Conservation (phyloP, 352 stramenopile genomes). For the Globisporangium cederbergense region DNA sequence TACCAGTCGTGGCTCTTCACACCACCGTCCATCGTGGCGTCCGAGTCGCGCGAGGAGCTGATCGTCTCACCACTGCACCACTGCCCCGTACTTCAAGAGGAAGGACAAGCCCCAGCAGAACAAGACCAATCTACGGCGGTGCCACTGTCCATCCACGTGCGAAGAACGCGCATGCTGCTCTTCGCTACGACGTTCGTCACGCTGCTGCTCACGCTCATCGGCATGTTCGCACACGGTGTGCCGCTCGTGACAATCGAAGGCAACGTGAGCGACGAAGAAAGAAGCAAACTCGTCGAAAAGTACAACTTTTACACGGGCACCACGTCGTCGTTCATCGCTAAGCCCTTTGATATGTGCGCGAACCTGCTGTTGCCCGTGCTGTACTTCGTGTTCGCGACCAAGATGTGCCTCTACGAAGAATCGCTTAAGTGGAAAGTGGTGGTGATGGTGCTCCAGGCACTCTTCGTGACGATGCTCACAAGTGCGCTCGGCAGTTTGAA, state of each 20-base stretch:
- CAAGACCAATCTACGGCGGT: slow-evolving; percentile 13
- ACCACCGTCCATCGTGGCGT: slow-evolving; percentile 2
- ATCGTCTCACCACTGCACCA: slow-evolving; percentile 26
- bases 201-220: slow-evolving; percentile 24
- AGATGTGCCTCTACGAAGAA: slow-evolving; percentile 39
- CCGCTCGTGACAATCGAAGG: slow-evolving; percentile 22
- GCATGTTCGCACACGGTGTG: slow-evolving; percentile 26
- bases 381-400: slow-evolving; percentile 33
- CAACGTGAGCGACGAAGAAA: slow-evolving; percentile 11
- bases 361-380: slow-evolving; percentile 41
- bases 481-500: slow-evolving; percentile 48
- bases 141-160: slow-evolving; percentile 27
- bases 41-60: not conserved
- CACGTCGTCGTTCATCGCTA: slow-evolving; percentile 26
- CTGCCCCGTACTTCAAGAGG: slow-evolving; percentile 24
- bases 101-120: not conserved
- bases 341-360: slow-evolving; percentile 38
- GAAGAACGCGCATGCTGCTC: slow-evolving; percentile 20
- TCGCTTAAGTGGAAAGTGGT: slow-evolving; percentile 30
- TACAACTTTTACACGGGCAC: slow-evolving; percentile 61
- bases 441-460: slow-evolving; percentile 23
- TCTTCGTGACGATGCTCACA: slow-evolving; percentile 32
- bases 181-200: slow-evolving; percentile 21
- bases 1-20: slow-evolving; percentile 14
- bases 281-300: slow-evolving; percentile 22